phyloP scores from a whole-genome alignment of 2,329 filamentous ascomycete species.

The Triangularia verruculosa region DNA sequence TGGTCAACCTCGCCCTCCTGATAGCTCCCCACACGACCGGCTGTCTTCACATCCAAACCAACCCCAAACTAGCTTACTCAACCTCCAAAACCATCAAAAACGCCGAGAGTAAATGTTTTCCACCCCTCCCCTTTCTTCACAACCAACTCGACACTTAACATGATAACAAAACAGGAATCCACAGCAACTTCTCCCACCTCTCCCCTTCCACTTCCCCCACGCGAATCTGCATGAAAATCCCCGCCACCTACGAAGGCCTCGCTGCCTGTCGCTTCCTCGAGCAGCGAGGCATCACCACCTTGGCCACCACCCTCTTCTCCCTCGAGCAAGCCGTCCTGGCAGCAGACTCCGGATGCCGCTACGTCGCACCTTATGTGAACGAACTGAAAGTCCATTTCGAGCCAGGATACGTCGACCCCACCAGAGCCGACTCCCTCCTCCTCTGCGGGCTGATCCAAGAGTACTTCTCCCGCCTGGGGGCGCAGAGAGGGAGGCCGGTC shows the following conservation, averaged over 20 bases:
- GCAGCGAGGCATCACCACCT: constrained; percentile 51
- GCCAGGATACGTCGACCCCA: constrained; percentile 39
- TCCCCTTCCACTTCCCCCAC: constrained; percentile 43
- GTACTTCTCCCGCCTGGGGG: constrained; percentile 43
- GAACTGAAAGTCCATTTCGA: constrained; percentile 63
- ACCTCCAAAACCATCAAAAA: constrained; percentile 48
- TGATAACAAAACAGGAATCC: constrained; percentile 43
- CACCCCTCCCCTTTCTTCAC: background rate
- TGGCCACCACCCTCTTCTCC: constrained; percentile 62
- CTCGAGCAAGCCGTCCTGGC: constrained; percentile 59
- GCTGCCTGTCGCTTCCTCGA: constrained; percentile 56
- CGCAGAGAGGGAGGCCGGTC: constrained; percentile 39
- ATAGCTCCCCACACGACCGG: constrained; percentile 50
- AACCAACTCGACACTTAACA: background rate
- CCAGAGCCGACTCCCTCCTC: constrained; percentile 47
- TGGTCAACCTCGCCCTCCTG: constrained; percentile 52
- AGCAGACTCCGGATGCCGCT: constrained; percentile 55
- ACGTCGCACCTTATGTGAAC: constrained; percentile 65
- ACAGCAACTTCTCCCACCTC: constrained; percentile 45
- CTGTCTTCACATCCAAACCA: constrained; percentile 57
- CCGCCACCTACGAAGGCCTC: constrained; percentile 61
- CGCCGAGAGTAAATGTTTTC: constrained; percentile 44
- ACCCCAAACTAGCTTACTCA: constrained; percentile 54
- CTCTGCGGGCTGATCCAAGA: constrained; percentile 51
- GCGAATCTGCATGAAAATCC: constrained; percentile 62